These are phyloP conservation scores for Arbutus unedo DNA, from an alignment of 148 eudicot species.

Conservation along the genomic window DNA sequence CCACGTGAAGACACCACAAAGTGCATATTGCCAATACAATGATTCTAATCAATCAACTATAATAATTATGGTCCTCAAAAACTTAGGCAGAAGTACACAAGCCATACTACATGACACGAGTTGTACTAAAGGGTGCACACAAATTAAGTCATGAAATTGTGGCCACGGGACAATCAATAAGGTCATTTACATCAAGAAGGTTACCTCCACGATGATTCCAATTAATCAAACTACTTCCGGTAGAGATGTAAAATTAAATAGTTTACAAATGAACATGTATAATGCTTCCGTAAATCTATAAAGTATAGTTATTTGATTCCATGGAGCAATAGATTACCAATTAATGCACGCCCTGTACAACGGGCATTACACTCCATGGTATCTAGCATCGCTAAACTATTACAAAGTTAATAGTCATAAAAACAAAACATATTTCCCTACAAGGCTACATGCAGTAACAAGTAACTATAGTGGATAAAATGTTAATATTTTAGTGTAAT, in stretches of 20 bases:
- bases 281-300: background rate
- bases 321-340: background rate
- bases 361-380: background rate
- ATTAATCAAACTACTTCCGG: background rate
- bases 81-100: background rate
- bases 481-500: background rate
- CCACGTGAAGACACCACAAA: background rate
- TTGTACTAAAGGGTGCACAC: background rate
- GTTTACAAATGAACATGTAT: background rate
- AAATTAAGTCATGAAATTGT: background rate
- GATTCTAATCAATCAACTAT: background rate
- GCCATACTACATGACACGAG: background rate
- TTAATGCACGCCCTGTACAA: background rate
- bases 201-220: background rate
- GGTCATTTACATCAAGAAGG: background rate
- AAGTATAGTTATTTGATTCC: background rate
- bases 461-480: background rate
- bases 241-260: background rate
- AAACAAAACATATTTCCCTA: background rate
- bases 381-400: background rate
- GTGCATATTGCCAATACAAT: background rate
- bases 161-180: background rate
- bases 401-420: background rate
- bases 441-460: background rate
- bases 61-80: background rate